phyloP scores from a whole-genome alignment of 2,329 filamentous ascomycete genomes.

The Pseudogymnoascus sp. region DNA sequence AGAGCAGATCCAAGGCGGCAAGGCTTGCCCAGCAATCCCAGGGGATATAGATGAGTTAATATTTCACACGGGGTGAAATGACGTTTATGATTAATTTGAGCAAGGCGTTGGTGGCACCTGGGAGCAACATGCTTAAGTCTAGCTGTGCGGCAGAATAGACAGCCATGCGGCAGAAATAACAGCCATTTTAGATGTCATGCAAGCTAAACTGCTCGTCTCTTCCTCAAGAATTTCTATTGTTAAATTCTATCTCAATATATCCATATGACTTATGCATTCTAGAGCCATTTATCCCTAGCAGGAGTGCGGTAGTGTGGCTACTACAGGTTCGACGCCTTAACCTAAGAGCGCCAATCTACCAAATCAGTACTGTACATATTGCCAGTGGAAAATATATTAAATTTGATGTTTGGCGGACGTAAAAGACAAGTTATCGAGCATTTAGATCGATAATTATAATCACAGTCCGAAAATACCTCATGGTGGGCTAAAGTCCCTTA shows the following conservation, averaged over 20 bases:
- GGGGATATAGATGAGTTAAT: background rate
- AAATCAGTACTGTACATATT: too few species aligned
- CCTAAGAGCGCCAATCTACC: background rate
- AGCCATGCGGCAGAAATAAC: background rate
- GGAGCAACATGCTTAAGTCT: slow-evolving; percentile 4
- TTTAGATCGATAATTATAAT: background rate
- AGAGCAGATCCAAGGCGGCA: background rate
- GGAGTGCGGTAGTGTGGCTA: background rate
- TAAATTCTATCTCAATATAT: background rate
- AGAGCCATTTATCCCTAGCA: background rate
- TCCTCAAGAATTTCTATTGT: background rate
- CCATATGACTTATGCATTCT: background rate
- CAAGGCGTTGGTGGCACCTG: slow-evolving; percentile 5
- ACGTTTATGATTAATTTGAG: background rate
- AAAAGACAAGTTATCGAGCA: background rate
- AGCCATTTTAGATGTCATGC: background rate
- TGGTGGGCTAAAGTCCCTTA: background rate
- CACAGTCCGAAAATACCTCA: background rate
- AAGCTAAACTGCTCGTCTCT: background rate
- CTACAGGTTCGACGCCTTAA: background rate
- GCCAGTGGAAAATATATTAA: background rate
- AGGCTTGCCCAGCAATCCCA: slow-evolving; percentile 1
- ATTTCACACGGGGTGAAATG: background rate
- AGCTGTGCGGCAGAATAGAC: background rate
- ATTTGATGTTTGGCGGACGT: background rate